Base-by-base conservation (phyloP, 192 early-diverging fungal species). In the Backusella morwellensis region DNA sequence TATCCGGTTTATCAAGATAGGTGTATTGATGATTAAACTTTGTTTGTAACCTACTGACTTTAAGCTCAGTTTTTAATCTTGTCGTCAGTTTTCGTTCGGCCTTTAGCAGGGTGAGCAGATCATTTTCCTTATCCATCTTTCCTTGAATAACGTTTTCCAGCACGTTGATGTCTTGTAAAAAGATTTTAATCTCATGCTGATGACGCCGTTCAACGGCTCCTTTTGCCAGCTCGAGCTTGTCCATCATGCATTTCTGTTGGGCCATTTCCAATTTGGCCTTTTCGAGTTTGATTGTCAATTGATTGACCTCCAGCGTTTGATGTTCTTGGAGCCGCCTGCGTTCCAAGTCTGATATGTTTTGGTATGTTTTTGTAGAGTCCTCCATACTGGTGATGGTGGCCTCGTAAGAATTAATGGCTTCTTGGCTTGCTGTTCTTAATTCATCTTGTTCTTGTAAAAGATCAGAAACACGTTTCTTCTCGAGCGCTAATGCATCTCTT, bases 351-450 rank as follows among this genome's bases (percentile, higher is more conserved):
- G 56, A 63, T 29, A 63, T 63, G 26, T 63, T 63, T 63, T 63
- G 56, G 26, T 14, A 63, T 23, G 23, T 63, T 5, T 63, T 63
- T 63, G 21, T 29, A 6, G 56, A 63, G 26, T 29, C 56, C n/a
- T 63, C 56, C 56, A 63, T 63, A 12, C 56, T 63, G 9, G 23
- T 72, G 29, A 83, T 47, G 2, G 76, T 83, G 5, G 70, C 71
- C 59, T 84, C 82, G 36, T 84, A 84, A 9, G 77, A 81, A 36
- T 81, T 77, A 41, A 84, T 81, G 3, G 82, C 80, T 42, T 84
- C 82, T 2, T 76, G 67, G 11, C 79, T 80, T 52, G 69, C 80
- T 35, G 78, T 78, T 73, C 77, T 70, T 70, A 84, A 68, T n/a
- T 81, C 80, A 32, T 78, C 76, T 32, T 50, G 41, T 44, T 84